Conservation (phyloP, 148 eudicot species). For the Nepenthes mirabilis region DNA sequence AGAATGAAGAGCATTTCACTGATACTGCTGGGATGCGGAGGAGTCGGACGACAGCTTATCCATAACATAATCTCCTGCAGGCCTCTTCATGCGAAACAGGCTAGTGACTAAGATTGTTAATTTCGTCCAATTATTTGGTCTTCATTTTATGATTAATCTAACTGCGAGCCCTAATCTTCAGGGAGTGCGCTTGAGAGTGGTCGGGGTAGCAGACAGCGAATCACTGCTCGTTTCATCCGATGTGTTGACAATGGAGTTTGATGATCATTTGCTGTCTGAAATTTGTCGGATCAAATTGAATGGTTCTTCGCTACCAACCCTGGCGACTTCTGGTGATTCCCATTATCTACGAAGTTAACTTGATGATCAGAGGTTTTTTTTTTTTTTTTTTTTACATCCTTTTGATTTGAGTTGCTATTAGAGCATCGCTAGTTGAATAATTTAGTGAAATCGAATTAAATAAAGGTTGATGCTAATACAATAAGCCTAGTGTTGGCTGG, state of each 20-base stretch:
- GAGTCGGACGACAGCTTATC: conserved; percentile 84
- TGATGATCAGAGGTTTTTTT: no score
- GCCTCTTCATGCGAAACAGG: conserved; percentile 46
- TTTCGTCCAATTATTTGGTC: not conserved
- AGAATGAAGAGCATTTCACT: conserved; percentile 55
- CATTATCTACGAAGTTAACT: no score
- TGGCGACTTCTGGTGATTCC: conserved; percentile 31
- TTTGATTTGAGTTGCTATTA: no score
- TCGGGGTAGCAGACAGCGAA: conserved; percentile 84
- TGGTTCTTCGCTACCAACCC: conserved; percentile 40
- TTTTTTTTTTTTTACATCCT: no score
- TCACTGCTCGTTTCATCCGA: conserved; percentile 44
- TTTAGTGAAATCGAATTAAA: no score
- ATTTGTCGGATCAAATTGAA: conserved; percentile 49
- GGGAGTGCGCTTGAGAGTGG: conserved; percentile 66
- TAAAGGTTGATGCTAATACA: no score
- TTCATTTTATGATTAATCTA: not conserved
- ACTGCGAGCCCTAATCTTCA: conserved; percentile 2
- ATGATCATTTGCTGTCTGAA: conserved; percentile 41
- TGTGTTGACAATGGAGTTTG: conserved; percentile 57
- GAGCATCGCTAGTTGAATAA: no score
- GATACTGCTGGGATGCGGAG: conserved; percentile 82
- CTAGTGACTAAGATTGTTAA: no score
- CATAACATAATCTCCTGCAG: conserved; percentile 75
- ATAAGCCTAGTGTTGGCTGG: no score